These are phyloP conservation scores for Ammopiptanthus mongolicus DNA, from an alignment of 306 rosid genomes.

Conservation along the genomic window DNA sequence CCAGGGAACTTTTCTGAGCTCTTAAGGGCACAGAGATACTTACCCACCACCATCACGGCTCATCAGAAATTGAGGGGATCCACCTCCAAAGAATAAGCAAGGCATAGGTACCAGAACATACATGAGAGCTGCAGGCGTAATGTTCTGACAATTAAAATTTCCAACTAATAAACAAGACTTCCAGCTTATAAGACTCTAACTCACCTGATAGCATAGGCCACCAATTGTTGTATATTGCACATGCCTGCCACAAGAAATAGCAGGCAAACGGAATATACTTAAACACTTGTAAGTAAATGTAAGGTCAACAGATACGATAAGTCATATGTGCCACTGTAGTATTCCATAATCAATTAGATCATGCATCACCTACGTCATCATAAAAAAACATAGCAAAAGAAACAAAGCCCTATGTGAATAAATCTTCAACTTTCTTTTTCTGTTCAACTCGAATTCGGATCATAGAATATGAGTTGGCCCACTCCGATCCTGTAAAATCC, in stretches of 20 bases:
- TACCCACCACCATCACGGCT: constrained; percentile 67
- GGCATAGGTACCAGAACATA: constrained; percentile 91
- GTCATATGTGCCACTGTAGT: constrained; percentile 1
- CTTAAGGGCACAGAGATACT: constrained; percentile 1
- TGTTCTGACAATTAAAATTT: background rate
- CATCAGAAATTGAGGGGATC: constrained; percentile 72
- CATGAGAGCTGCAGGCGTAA: constrained; percentile 78
- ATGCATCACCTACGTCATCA: background rate
- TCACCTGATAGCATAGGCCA: constrained; percentile 97
- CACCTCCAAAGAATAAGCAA: constrained; percentile 95
- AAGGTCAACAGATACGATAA: background rate
- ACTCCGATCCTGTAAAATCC: background rate
- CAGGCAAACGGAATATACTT: background rate
- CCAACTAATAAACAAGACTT: background rate
- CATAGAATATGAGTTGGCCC: background rate
- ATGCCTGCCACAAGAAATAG: constrained; percentile 59
- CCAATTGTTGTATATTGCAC: constrained; percentile 94
- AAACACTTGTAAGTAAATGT: constrained; percentile 4
- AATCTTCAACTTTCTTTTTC: background rate
- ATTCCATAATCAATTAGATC: background rate
- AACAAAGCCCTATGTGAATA: background rate
- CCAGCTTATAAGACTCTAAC: constrained; percentile 7
- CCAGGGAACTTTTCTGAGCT: background rate
- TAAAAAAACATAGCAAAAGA: background rate
- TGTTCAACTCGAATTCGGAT: background rate